Evolutionary conservation across 225 moss, liverwort and hornwort genomes (phyloP), one percentile per base, ranked within the genome.

Genomic region (Climacium dendroides): DNA sequence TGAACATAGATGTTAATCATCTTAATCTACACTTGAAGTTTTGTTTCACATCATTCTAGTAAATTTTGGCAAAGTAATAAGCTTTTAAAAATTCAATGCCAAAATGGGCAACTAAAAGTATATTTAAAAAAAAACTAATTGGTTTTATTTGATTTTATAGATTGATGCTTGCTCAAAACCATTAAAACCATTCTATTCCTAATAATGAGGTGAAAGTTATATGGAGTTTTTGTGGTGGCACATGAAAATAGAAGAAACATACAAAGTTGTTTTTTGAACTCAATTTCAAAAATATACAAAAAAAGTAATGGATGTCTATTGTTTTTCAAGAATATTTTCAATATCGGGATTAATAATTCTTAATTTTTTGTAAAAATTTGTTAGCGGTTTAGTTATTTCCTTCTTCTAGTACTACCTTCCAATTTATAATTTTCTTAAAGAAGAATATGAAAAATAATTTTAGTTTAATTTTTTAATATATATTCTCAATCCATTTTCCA

Each of bases 151-250:
- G 30, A 62, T 62, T 30, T 8, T 8, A 62, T 62, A 30, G 4
- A 32, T 62, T 62, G 62, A 30, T 62, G 30, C 7, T 0, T 62
- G 2, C 0, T 62, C 6, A 60, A 62, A 62, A 62, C 14, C 30
- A 32, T 62, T 62, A 32, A 2, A 62, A 62, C 39, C 23, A 7
- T 4, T 23, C 5, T 23, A 37, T 37, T 67, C 13, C 15, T 43
- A 69, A 26, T 41, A 15, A 71, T 15, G 26, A 26, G 5, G 25
- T 8, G 4, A 26, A 70, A 70, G 8, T 13, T 8, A 15, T 15
- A 4, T 15, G 2, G 15, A 39, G 7, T 7, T 22, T 4, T 39
- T 13, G 0, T 7, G 1, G 5, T 0, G 2, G 2, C 0, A 5
- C 8, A 41, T 41, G 24, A 41, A 41, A 3, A 12, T 43, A 41